Evolutionary conservation across 805 yeast genomes (phyloP).

Genomic region (Yamadazyma nakazawae): DNA sequence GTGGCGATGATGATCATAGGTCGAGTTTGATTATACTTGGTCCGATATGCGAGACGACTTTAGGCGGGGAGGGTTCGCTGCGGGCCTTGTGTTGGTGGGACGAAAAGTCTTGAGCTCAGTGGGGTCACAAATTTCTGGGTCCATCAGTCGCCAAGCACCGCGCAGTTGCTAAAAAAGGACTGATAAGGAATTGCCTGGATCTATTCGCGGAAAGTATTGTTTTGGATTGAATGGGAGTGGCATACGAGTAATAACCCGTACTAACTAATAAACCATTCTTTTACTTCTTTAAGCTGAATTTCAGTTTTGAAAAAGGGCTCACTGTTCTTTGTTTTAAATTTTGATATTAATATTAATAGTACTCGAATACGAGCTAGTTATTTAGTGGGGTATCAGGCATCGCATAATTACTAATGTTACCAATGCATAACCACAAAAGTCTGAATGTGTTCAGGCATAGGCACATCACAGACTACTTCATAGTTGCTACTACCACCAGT

Average conservation of each 20-base stretch:
- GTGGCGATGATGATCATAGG: neutral
- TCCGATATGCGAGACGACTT: neutral
- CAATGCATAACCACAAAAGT: conserved; percentile 1
- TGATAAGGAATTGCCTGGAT: neutral
- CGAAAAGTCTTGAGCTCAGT: neutral
- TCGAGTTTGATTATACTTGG: neutral
- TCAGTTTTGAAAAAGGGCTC: no score
- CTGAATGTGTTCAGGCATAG: neutral
- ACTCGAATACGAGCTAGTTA: neutral
- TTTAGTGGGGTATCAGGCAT: neutral
- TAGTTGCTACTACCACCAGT: neutral
- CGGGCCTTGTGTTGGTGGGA: neutral
- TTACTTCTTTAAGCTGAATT: no score
- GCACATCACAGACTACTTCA: conserved; percentile 1
- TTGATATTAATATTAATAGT: no score
- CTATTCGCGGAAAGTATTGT: neutral
- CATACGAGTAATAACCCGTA: no score
- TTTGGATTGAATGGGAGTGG: no score
- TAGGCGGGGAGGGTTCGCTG: neutral
- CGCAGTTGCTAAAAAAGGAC: neutral
- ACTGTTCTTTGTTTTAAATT: no score
- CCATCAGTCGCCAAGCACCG: neutral
- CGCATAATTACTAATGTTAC: neutral
- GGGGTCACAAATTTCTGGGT: neutral
- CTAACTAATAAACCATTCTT: no score